Percentiles rank a stretch among this genome's conserved stretches.
Conservation (phyloP, 1,284 basidiomycete genomes). For the Boletellus deceptivus region DNA sequence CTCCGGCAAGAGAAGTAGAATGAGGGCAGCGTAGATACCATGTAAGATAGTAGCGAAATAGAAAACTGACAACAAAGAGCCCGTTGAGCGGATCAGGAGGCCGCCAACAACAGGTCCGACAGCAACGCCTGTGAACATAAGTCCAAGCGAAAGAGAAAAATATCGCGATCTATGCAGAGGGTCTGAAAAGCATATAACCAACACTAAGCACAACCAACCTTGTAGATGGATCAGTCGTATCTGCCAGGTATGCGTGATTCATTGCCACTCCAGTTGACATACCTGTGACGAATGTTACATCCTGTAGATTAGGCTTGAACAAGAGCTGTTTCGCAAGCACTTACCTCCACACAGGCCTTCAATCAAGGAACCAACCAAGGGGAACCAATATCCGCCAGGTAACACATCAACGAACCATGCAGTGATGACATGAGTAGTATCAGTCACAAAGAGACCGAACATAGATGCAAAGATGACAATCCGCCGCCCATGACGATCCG, state of each 20-base stretch:
- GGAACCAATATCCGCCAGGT: constrained; percentile 81
- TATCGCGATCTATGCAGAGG: constrained; percentile 46
- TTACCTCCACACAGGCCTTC: constrained; percentile 81
- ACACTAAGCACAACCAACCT: constrained; percentile 19
- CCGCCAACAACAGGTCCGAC: constrained; percentile 73
- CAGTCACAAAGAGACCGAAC: constrained; percentile 63
- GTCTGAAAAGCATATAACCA: background rate
- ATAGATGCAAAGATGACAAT: constrained; percentile 62
- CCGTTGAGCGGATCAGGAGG: constrained; percentile 59
- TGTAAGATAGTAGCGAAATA: constrained; percentile 57
- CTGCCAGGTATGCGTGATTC: constrained; percentile 26
- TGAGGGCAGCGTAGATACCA: constrained; percentile 46
- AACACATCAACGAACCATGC: constrained; percentile 55
- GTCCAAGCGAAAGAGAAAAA: constrained; percentile 62
- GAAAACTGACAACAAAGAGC: constrained; percentile 64
- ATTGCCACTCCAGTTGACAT: constrained; percentile 18
- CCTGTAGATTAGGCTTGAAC: background rate
- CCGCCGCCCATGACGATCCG: constrained; percentile 78
- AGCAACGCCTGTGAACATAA: constrained; percentile 65
- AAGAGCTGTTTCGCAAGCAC: constrained; percentile 14
- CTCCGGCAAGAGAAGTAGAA: constrained; percentile 72
- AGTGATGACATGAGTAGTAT: constrained; percentile 68
- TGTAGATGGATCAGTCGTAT: constrained; percentile 25
- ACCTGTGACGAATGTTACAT: constrained; percentile 15
- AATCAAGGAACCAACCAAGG: constrained; percentile 69